Base-by-base conservation (phyloP, 176 grass and related monocot genomes). In the Ananas comosus region DNA sequence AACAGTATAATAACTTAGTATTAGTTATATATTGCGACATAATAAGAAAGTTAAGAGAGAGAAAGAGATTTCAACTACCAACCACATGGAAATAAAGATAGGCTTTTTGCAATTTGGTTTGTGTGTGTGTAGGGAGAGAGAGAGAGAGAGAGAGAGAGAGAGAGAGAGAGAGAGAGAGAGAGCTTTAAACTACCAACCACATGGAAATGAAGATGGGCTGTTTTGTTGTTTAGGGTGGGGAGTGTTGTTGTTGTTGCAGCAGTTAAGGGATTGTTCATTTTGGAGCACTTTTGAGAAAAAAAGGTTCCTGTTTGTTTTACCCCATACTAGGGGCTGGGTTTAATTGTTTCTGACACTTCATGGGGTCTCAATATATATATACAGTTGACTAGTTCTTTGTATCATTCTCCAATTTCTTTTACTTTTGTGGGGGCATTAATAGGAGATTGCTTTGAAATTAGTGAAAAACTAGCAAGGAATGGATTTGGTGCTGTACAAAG, bases 311-410 rank as follows among this genome's bases (percentile, higher is more conserved):
- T 61, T 61, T 61, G 56, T 2, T 18, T 8, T 18, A 8, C 56
- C 5, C 56, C 16, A 18, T 61, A 9, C 13, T 18, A 61, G 56
- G 21, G 5, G 13, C 22, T 23, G 22, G 14, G 56, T 7, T 61
- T n/a, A n/a, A n/a, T n/a, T 56, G 52, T 56, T 61, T 61, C 56
- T 61, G 56, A 61, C 56, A 59, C 54, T 59, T 18, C 33, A 42
- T 42, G 33, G 33, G 33, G 5, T 42, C 33, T 42, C 33, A 42
- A 42, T 42, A 7, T 42, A 7, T 42, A 42, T 42, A 42, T 42
- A 42, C 25, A 27, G 33, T 42, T 42, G 33, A 42, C 33, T 42
- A 42, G 33, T 42, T 42, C 33, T 42, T 42, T 42, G 33, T 8
- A 33, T 33, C 29, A 33, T 33, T 33, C 29, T 33, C 29, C 29